Evolutionary conservation across 2,329 filamentous ascomycete species (phyloP), one percentile per base, ranked within the genome.

Genomic region (Colletotrichum zoysiae): DNA sequence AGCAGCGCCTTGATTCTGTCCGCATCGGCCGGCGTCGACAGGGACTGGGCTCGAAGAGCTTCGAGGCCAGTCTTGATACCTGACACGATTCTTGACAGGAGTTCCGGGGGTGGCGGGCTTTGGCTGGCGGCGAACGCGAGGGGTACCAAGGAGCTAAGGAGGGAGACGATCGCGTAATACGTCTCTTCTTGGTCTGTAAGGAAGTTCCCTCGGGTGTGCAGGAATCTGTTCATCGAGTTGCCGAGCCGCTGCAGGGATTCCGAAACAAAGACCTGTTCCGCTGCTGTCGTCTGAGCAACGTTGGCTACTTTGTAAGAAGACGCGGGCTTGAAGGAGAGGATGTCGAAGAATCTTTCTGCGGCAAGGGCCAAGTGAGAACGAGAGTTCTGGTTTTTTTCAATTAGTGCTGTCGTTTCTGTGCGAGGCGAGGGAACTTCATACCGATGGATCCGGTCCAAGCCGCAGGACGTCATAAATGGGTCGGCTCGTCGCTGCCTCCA

Each of bases 381-480:
- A 2, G 79, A 78, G 71, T 84, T 85, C 87, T 89, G 71, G 78
- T 68, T 66, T 76, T 35, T 30, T 50, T 50, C 48, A 51, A 33
- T 26, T 8, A 23, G 57, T 20, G 20, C n/a, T 50, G 61, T 60
- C 30, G 23, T 44, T 40, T 33, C 7, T 16, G 20, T 6, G 18
- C 2, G n/a, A 40, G 42, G 3, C 30, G 8, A 11, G 8, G 8
- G 11, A 30, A 5, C 9, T 1, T 78, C 84, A 61, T 80, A 89
- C 87, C 16, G 87, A 87, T 50, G 85, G 83, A 1, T 80, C 79
- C 3, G 88, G 87, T 0, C 88, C 88, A 30, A 88, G 77, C n/a
- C 83, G 79, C 7, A 89, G 78, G 1, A 83, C 78, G 16, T 85
- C 78, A 53, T 86, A 81, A 2, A 88, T 78, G 0, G 85, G 80